These are phyloP conservation scores for Penicillium palitans DNA, from an alignment of 2,329 filamentous ascomycete species.

Conservation along the genomic window DNA sequence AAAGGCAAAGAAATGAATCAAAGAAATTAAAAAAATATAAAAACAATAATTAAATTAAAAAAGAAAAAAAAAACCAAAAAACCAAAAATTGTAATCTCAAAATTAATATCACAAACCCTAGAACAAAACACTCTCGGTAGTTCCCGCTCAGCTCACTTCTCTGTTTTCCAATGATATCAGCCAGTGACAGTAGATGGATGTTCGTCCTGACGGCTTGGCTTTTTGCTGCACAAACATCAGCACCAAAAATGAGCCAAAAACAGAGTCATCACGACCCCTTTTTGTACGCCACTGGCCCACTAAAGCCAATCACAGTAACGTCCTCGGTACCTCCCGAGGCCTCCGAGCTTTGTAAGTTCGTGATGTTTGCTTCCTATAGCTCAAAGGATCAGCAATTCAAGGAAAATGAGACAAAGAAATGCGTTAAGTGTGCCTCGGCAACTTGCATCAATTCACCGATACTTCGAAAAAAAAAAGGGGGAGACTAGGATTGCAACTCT, in stretches of 20 bases:
- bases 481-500: neutral
- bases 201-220: slow-evolving; percentile 8
- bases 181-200: slow-evolving; percentile 1
- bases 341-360: slow-evolving; percentile 3
- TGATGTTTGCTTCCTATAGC: neutral
- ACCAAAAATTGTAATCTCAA: neutral
- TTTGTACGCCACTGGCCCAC: slow-evolving; percentile 5
- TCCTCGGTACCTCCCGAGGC: slow-evolving; percentile 16
- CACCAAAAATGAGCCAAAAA: neutral
- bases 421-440: neutral
- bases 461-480: neutral
- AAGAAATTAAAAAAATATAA: neutral
- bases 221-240: slow-evolving; percentile 10
- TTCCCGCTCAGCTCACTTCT: slow-evolving; percentile 9
- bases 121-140: slow-evolving; percentile 18
- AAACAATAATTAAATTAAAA: neutral
- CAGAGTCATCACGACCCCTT: neutral
- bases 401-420: neutral
- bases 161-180: slow-evolving; percentile 9
- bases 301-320: slow-evolving; percentile 9
- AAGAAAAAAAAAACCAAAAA: neutral
- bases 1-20: neutral
- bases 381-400: neutral
- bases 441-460: neutral
- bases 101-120: neutral